phyloP scores from a whole-genome alignment of 108 stramenopile species.

The Thalassiosira profunda region DNA sequence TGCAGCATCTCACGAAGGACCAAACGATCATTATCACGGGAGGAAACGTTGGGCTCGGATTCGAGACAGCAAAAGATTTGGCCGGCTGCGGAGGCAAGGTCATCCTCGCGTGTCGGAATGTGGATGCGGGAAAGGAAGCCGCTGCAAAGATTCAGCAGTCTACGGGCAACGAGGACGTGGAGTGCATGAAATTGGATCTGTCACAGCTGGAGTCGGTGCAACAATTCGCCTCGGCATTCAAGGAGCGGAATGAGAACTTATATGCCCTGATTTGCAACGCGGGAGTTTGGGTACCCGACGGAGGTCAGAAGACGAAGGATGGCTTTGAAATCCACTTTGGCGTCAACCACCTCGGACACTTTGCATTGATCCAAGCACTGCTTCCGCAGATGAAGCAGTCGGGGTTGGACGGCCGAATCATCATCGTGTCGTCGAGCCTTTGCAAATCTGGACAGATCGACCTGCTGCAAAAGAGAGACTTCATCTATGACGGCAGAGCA shows the following conservation, averaged over 20 bases:
- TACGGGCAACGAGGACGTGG: constrained; percentile 22
- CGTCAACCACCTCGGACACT: constrained; percentile 48
- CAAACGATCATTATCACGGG: constrained; percentile 42
- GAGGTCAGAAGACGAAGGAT: constrained; percentile 28
- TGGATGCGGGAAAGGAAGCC: constrained; percentile 20
- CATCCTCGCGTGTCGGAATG: constrained; percentile 44
- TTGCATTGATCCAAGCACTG: constrained; percentile 9
- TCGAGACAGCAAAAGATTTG: constrained; percentile 41
- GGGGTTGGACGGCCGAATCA: constrained; percentile 24
- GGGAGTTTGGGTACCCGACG: constrained; percentile 46
- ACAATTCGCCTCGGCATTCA: constrained; percentile 19
- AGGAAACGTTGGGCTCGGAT: constrained; percentile 46
- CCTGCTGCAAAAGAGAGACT: constrained; percentile 32
- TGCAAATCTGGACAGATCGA: constrained; percentile 36
- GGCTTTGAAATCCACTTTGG: constrained; percentile 51
- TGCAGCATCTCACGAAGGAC: not conserved
- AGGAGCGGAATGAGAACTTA: not conserved
- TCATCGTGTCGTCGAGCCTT: constrained; percentile 42
- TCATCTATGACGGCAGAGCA: constrained; percentile 26
- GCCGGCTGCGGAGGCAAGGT: constrained; percentile 15
- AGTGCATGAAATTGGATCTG: constrained; percentile 38
- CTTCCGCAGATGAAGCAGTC: constrained; percentile 5
- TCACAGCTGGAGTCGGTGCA: constrained; percentile 39
- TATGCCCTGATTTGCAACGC: constrained; percentile 45
- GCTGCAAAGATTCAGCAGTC: constrained; percentile 7